phyloP scores from a whole-genome alignment of 106 monocot genomes.

The Dendrobium catenatum region DNA sequence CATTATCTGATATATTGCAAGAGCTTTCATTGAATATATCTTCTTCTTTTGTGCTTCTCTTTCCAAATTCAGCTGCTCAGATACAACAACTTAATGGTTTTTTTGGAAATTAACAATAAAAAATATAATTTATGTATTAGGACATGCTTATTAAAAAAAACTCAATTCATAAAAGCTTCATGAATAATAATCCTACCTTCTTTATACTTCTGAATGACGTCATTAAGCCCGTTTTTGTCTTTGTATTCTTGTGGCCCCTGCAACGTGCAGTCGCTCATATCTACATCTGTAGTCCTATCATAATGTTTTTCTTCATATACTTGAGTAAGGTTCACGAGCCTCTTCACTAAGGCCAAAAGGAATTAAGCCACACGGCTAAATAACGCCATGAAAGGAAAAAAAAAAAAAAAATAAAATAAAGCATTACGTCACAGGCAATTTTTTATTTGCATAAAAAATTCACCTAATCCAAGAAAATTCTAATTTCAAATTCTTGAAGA shows the following conservation, averaged over 20 bases:
- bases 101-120: neutral
- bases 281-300: slow-evolving; percentile 24
- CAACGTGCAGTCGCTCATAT: slow-evolving; percentile 19
- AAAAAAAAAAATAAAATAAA: too few species aligned
- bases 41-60: slow-evolving; percentile 14
- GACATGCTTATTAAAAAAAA: neutral
- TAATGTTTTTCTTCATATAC: slow-evolving; percentile 29
- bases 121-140: neutral
- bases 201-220: slow-evolving; percentile 46
- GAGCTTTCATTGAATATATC: slow-evolving; percentile 49
- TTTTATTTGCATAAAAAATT: too few species aligned
- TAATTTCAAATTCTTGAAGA: too few species aligned
- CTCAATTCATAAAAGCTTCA: neutral
- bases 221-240: slow-evolving; percentile 11
- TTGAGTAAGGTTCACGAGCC: slow-evolving; percentile 7
- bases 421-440: too few species aligned
- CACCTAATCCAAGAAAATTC: too few species aligned
- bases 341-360: slow-evolving; percentile 38
- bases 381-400: neutral
- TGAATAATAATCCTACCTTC: slow-evolving; percentile 11
- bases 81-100: slow-evolving; percentile 37
- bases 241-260: slow-evolving; percentile 11
- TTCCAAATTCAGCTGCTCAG: slow-evolving; percentile 35
- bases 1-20: slow-evolving; percentile 51
- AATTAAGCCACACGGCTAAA: slow-evolving; percentile 38